A percentile compares a stretch with the other conserved stretches of the same genome.
phyloP scores from a whole-genome alignment of 2,329 filamentous ascomycete genomes.

The Colletotrichum echinochloae region DNA sequence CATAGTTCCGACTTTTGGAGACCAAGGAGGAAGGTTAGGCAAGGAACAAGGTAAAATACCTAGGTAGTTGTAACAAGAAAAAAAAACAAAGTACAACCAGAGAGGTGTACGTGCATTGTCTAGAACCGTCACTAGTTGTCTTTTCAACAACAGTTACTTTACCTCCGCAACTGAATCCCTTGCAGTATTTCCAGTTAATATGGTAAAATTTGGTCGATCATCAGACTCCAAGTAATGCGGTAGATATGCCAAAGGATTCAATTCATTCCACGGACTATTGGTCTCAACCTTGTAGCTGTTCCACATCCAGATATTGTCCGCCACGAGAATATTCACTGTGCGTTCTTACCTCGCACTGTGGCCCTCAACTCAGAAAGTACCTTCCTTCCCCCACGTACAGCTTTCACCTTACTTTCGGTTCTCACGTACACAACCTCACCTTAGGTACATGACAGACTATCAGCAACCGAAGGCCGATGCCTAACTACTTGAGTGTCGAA shows the following conservation, averaged over 20 bases:
- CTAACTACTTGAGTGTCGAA: neutral
- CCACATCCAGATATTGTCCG: neutral
- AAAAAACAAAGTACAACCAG: neutral
- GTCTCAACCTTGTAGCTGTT: neutral
- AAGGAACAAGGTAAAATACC: neutral
- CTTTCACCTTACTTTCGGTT: conserved; percentile 32
- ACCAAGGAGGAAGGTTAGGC: neutral
- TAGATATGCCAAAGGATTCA: neutral
- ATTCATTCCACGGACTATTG: conserved; percentile 19
- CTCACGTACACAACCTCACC: conserved; percentile 7
- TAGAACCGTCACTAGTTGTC: neutral
- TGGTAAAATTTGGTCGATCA: neutral
- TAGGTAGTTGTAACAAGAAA: neutral
- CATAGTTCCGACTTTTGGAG: neutral
- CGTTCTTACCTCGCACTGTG: neutral
- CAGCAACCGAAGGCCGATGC: conserved; percentile 9
- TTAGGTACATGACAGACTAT: conserved; percentile 20
- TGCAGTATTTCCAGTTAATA: neutral
- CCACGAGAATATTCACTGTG: neutral
- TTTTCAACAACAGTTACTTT: neutral
- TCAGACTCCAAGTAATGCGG: neutral
- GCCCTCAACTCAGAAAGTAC: conserved; percentile 31
- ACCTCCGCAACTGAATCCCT: neutral
- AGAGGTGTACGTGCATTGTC: neutral
- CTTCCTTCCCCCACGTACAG: conserved; percentile 21